Evolutionary conservation across 2,329 filamentous ascomycete species (phyloP).

Genomic region (Pseudogymnoascus sp.): DNA sequence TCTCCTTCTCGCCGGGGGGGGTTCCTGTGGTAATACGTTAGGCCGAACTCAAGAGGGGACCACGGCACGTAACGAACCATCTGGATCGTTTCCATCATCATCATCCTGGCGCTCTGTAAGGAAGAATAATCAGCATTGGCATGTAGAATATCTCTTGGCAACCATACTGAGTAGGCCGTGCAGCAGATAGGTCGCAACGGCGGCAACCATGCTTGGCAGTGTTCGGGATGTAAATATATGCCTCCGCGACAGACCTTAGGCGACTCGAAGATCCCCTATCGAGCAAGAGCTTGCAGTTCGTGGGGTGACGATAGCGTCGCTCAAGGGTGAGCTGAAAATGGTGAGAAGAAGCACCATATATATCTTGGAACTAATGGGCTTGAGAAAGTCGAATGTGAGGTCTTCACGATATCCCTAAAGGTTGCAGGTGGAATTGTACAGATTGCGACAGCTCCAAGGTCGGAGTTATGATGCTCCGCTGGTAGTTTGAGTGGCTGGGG

Average conservation of each 20-base stretch:
- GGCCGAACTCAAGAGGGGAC: slow-evolving; percentile 13
- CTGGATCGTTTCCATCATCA: slow-evolving; percentile 22
- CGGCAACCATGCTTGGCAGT: slow-evolving; percentile 10
- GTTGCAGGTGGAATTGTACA: slow-evolving; percentile 7
- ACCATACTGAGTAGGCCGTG: slow-evolving; percentile 4
- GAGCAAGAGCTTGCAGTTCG: slow-evolving; percentile 7
- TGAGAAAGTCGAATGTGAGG: slow-evolving; percentile 4
- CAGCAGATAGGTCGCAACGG: not conserved
- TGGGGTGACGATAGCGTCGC: slow-evolving; percentile 17
- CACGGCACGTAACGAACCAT: slow-evolving; percentile 18
- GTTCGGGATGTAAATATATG: slow-evolving; percentile 3
- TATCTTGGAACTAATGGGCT: slow-evolving; percentile 14
- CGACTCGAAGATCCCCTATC: slow-evolving; percentile 3
- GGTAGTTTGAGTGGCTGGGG: not conserved
- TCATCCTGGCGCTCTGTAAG: slow-evolving; percentile 23
- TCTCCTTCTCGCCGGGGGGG: slow-evolving; percentile 85
- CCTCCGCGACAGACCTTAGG: not conserved
- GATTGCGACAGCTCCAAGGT: slow-evolving; percentile 6
- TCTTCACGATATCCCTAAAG: slow-evolving; percentile 8
- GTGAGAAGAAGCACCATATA: slow-evolving; percentile 26
- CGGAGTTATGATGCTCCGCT: not conserved
- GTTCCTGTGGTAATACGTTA: slow-evolving; percentile 40
- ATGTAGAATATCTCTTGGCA: not conserved
- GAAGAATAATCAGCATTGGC: slow-evolving; percentile 17
- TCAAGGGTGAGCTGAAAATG: slow-evolving; percentile 25